Evolutionary conservation across 163 green algal species (phyloP).

Genomic region (Scenedesmus sp.): DNA sequence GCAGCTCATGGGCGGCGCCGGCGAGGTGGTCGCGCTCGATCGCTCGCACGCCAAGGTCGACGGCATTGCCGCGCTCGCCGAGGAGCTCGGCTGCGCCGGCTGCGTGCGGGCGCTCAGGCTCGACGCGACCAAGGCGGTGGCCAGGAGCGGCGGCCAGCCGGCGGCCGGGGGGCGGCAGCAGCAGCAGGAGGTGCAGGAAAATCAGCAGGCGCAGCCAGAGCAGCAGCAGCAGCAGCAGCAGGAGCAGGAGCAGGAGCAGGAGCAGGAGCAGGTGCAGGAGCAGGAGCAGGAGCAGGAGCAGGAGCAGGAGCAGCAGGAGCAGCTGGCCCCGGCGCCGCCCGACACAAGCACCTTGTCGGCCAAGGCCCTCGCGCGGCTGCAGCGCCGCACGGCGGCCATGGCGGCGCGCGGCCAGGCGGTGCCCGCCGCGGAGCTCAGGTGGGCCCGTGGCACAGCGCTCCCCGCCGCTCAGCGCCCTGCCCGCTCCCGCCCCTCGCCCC

Average conservation of each 20-base stretch:
- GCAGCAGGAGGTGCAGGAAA: constrained; percentile 20
- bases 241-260: not conserved
- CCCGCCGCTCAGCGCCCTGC: too few relatives aligned
- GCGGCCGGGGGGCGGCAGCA: not conserved
- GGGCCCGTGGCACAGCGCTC: too few relatives aligned
- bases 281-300: not conserved
- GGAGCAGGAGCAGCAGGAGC: not conserved
- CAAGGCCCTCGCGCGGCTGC: constrained; percentile 49
- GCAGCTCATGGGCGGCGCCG: constrained; percentile 71
- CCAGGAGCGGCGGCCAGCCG: not conserved
- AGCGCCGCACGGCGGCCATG: constrained; percentile 53
- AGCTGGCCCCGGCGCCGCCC: too few relatives aligned
- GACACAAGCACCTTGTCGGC: constrained; percentile 20
- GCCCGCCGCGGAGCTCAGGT: constrained; percentile 27
- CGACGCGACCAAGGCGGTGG: constrained; percentile 70
- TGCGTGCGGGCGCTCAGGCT: constrained; percentile 78
- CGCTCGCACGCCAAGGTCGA: constrained; percentile 82
- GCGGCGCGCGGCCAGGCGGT: constrained; percentile 35
- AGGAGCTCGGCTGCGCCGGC: constrained; percentile 70
- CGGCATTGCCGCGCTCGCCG: constrained; percentile 70
- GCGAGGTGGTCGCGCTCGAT: constrained; percentile 81
- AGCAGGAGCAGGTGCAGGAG: not conserved
- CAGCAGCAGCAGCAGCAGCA: not conserved
- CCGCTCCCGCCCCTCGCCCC: not conserved
- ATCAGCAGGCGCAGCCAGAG: not conserved